phyloP scores from a whole-genome alignment of 768 basidiomycete species.

The Brasilioporus rufonigricans region DNA sequence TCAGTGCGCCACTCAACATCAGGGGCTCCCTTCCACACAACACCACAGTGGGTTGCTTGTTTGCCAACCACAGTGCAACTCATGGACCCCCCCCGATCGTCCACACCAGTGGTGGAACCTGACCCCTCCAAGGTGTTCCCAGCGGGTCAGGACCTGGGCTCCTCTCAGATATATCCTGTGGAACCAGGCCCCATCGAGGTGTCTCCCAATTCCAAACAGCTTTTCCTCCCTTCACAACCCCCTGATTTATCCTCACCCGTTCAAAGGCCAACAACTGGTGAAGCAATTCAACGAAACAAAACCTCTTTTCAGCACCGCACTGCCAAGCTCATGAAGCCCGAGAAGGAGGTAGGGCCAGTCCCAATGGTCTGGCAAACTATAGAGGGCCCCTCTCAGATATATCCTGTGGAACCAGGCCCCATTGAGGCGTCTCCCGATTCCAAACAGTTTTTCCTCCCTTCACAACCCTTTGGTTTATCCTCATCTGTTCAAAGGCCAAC shows the following conservation, averaged over 20 bases:
- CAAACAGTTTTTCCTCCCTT: slow-evolving; percentile 3
- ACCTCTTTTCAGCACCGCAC: slow-evolving; percentile 16
- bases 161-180: too few relatives aligned
- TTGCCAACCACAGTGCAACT: not conserved
- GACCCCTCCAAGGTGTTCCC: too few relatives aligned
- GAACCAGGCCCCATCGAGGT: too few relatives aligned
- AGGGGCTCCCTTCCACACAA: not conserved
- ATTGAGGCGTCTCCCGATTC: slow-evolving; percentile 2
- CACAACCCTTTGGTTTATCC: slow-evolving; percentile 6
- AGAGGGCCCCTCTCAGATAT: too few relatives aligned
- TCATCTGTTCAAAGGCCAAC: slow-evolving; percentile 13
- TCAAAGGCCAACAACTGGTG: slow-evolving; percentile 5
- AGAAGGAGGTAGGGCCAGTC: slow-evolving; percentile 35
- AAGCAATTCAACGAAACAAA: slow-evolving; percentile 3
- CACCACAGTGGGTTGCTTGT: slow-evolving; percentile 9
- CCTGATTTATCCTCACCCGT: slow-evolving; percentile 13
- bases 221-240: slow-evolving; percentile 4
- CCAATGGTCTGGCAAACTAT: slow-evolving; percentile 46
- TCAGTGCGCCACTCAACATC: not conserved
- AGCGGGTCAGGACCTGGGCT: too few relatives aligned
- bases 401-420: too few relatives aligned
- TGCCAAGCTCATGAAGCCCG: slow-evolving; percentile 37
- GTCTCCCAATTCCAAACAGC: slow-evolving; percentile 1
- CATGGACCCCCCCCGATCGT: slow-evolving; percentile 16
- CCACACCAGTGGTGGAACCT: slow-evolving; percentile 11